Evolutionary conservation across 1,284 basidiomycete genomes (phyloP).

Genomic region (Kwoniella shivajii): DNA sequence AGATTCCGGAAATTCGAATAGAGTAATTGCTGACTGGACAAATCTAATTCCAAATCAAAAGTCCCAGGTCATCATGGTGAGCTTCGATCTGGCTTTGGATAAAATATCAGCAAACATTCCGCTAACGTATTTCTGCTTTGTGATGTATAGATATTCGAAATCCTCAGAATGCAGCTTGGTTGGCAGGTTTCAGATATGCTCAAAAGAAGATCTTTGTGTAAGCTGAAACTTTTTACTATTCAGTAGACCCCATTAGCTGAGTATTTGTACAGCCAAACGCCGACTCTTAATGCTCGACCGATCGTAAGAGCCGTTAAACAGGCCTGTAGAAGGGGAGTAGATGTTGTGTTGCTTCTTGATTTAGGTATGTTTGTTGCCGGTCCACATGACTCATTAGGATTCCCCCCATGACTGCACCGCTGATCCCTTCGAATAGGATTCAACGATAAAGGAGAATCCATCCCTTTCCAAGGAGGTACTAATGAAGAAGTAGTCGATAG

Average conservation of each 20-base stretch:
- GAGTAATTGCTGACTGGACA: not conserved
- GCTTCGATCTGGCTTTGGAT: too few relatives aligned
- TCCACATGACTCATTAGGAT: not conserved
- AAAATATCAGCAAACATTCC: not conserved
- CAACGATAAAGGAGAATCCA: slow-evolving; percentile 65
- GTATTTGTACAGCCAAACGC: slow-evolving; percentile 61
- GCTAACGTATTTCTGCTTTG: too few relatives aligned
- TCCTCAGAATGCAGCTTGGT: slow-evolving; percentile 75
- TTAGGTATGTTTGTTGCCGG: slow-evolving; percentile 55
- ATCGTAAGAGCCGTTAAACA: slow-evolving; percentile 67
- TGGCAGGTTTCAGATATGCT: slow-evolving; percentile 70
- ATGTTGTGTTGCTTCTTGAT: slow-evolving; percentile 66
- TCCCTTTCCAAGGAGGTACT: slow-evolving; percentile 77
- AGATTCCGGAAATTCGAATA: not conserved
- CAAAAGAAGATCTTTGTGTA: slow-evolving; percentile 70
- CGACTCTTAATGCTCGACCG: slow-evolving; percentile 73
- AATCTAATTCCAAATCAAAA: slow-evolving; percentile 6
- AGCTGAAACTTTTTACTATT: not conserved
- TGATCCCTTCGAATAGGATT: slow-evolving; percentile 53
- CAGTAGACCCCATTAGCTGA: not conserved
- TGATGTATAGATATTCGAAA: slow-evolving; percentile 59
- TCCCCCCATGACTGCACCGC: not conserved
- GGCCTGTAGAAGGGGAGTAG: slow-evolving; percentile 68
- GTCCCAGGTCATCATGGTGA: slow-evolving; percentile 51
- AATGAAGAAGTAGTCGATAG: slow-evolving; percentile 72